Conservation (phyloP, 139 green algal species). For the Picochlorum costavermella region DNA sequence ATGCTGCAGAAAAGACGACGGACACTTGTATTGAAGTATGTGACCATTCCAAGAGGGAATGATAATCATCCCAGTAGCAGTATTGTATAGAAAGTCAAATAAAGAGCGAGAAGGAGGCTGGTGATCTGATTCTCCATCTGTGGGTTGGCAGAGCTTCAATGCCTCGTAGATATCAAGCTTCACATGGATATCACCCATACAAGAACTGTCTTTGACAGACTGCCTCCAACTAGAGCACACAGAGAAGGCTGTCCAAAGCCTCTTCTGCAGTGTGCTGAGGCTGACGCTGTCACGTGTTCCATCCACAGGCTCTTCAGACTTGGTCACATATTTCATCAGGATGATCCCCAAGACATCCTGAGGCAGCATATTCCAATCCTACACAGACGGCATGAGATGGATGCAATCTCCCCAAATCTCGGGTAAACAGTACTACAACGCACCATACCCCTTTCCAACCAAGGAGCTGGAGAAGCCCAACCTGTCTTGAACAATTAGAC, state of each 20-base stretch:
- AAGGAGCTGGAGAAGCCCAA: too few species aligned
- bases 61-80: too few species aligned
- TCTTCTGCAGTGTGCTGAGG: neutral
- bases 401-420: neutral
- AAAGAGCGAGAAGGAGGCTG: too few species aligned
- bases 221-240: too few species aligned
- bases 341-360: neutral
- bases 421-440: too few species aligned
- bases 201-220: neutral
- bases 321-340: neutral
- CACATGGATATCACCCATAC: neutral
- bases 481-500: too few species aligned
- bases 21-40: too few species aligned
- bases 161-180: neutral
- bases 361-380: neutral
- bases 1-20: too few species aligned
- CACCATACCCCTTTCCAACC: too few species aligned
- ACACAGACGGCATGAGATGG: neutral
- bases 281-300: neutral
- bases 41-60: too few species aligned
- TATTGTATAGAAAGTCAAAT: too few species aligned
- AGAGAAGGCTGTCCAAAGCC: too few species aligned
- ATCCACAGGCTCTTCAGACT: neutral
- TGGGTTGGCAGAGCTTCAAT: neutral
- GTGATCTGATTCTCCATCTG: neutral